Base-by-base conservation (phyloP, 116 monocot species). In the Cymodocea nodosa region DNA sequence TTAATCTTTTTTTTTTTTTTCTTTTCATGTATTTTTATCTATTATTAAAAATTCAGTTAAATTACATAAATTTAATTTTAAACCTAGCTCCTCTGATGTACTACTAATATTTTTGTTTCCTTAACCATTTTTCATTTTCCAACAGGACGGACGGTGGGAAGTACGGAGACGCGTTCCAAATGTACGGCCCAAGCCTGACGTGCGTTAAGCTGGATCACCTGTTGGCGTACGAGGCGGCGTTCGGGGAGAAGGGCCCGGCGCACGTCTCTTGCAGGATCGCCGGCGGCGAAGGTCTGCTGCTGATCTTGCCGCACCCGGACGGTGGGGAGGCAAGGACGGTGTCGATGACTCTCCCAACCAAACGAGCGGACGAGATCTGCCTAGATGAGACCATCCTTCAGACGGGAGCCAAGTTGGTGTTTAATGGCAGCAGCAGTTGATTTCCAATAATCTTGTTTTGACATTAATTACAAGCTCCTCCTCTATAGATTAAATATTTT, bases 121-220 rank as follows among this genome's bases (percentile, higher is more conserved):
- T 30, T 3, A 30, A 1, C n/a, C n/a, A n/a, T 30, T 30, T 30
- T 30, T 30, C 30, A 1, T 30, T 30, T 30, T 30, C 3, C 58
- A 14, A 51, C 35, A 52, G 60, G 6, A 39, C 14, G 49, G 52
- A 23, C 11, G 60, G 30, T 14, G 70, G 60, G 0, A 52, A 6
- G 57, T 40, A 57, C 25, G 49, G 14, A 39, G 49, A 57, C 62
- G 55, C 82, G 18, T 84, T 87, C 72, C 80, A 68, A 50, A 84
- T 94, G 84, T 94, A 89, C 74, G 94, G 90, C 12, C 90, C 87
- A 20, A 84, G 84, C 78, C 80, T 94, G 8, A 87, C 94, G 35
- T 84, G 77, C 71, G 44, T 76, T 17, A 76, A 52, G 61, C 11
- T 86, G 25, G 94, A 94, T 60, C 78, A 84, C 70, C 52, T 87